Evolutionary conservation across 371 early-diverging fungal genomes (phyloP).

Genomic region (Apophysomyces variabilis): DNA sequence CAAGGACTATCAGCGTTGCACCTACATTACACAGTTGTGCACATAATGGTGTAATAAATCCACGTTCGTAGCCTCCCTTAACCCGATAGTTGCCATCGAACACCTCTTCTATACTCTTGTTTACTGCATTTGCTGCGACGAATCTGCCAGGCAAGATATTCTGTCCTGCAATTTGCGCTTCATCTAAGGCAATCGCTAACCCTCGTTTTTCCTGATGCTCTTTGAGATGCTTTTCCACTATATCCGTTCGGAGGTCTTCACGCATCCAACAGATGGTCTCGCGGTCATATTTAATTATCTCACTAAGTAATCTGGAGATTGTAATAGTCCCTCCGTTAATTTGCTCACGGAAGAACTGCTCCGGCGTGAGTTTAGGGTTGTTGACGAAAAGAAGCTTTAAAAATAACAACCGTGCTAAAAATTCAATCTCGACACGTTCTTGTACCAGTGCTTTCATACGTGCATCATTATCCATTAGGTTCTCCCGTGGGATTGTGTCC

Average conservation of each 20-base stretch:
- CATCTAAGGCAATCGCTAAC: slow-evolving; percentile 32
- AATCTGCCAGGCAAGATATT: slow-evolving; percentile 12
- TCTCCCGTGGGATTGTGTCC: background rate
- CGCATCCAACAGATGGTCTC: background rate
- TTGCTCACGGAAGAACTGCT: slow-evolving; percentile 33
- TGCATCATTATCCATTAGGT: background rate
- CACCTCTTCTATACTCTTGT: background rate
- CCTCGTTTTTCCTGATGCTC: slow-evolving; percentile 15
- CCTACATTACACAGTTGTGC: slow-evolving; percentile 17
- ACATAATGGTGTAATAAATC: slow-evolving; percentile 31
- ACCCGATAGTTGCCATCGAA: background rate
- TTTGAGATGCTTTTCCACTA: background rate
- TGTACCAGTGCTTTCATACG: background rate
- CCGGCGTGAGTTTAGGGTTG: slow-evolving; percentile 19
- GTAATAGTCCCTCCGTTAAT: slow-evolving; percentile 23
- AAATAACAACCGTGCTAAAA: slow-evolving; percentile 25
- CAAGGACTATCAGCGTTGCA: slow-evolving; percentile 30
- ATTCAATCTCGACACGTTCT: slow-evolving; percentile 13
- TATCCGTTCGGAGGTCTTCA: background rate
- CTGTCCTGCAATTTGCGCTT: slow-evolving; percentile 26
- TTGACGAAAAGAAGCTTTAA: slow-evolving; percentile 15
- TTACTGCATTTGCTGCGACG: background rate
- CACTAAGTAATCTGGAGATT: background rate
- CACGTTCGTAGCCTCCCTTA: slow-evolving; percentile 14
- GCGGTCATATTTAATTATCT: background rate